Percentiles rank a stretch among this genome's conserved stretches.
Conservation (phyloP, 2,329 filamentous ascomycete species). For the Xylaria digitata region DNA sequence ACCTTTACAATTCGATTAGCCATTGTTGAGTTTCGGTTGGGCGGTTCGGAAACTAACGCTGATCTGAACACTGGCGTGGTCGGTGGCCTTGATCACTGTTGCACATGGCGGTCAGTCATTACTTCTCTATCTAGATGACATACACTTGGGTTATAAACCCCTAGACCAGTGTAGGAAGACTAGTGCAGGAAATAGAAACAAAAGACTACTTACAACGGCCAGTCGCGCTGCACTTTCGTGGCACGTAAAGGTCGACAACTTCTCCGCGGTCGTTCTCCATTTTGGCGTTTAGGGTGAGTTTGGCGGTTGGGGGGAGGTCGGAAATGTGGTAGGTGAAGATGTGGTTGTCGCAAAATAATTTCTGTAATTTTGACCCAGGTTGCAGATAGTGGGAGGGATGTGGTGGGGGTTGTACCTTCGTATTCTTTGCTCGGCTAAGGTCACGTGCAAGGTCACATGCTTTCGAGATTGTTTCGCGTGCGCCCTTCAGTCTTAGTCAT, state of each 20-base stretch:
- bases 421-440: conserved; percentile 38
- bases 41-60: conserved; percentile 30
- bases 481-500: conserved; percentile 12
- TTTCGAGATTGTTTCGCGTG: conserved; percentile 48
- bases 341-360: conserved; percentile 41
- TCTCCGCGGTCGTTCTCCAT: conserved; percentile 99
- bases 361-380: conserved; percentile 45
- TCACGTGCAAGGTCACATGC: conserved; percentile 48
- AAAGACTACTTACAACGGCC: conserved; percentile 32
- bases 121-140: neutral
- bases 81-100: conserved; percentile 95
- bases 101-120: conserved; percentile 11
- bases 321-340: conserved; percentile 43
- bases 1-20: conserved; percentile 54
- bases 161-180: neutral
- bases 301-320: conserved; percentile 24
- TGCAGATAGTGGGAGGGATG: conserved; percentile 34
- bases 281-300: conserved; percentile 62
- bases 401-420: conserved; percentile 34
- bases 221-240: conserved; percentile 81
- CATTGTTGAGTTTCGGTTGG: neutral
- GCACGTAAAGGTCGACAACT: conserved; percentile 95
- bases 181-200: neutral
- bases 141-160: neutral
- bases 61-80: conserved; percentile 93